These are phyloP conservation scores for Paraurostyla sp. DNA, from an alignment of 73 alveolate species.

Conservation along the genomic window DNA sequence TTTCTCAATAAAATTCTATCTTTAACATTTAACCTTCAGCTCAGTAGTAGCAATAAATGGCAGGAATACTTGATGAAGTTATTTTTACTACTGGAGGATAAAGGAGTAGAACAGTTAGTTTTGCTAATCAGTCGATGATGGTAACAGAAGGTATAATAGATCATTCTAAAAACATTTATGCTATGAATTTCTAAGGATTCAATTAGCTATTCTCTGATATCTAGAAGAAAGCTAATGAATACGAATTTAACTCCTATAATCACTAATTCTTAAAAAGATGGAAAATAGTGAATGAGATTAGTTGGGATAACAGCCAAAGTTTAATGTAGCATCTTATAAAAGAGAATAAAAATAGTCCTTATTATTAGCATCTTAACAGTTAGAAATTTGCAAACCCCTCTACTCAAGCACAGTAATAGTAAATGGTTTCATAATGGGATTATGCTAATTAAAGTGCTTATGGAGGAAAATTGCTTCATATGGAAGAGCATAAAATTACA, in stretches of 20 bases:
- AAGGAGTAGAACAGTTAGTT: constrained; percentile 42
- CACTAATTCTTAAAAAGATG: constrained; percentile 28
- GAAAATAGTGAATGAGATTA: constrained; percentile 29
- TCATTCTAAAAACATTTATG: constrained; percentile 29
- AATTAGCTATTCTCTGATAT: constrained; percentile 4
- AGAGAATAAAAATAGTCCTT: constrained; percentile 40
- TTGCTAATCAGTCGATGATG: constrained; percentile 45
- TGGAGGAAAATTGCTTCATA: neutral
- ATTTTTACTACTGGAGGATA: constrained; percentile 28
- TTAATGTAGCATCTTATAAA: neutral
- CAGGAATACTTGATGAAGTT: constrained; percentile 28
- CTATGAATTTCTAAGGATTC: constrained; percentile 45
- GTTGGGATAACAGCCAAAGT: neutral
- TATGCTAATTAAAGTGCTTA: neutral
- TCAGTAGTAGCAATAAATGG: too few relatives aligned
- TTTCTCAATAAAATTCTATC: neutral
- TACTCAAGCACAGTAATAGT: too few relatives aligned
- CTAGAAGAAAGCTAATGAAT: constrained; percentile 36
- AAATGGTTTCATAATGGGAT: too few relatives aligned
- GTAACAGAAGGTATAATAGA: constrained; percentile 39
- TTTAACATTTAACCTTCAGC: too few relatives aligned
- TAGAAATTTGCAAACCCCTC: too few relatives aligned
- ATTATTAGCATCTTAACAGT: neutral
- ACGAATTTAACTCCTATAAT: constrained; percentile 36
- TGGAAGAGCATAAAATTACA: constrained; percentile 38